Base-by-base conservation (phyloP, 2,329 filamentous ascomycete genomes). In the Alternaria burnsii region DNA sequence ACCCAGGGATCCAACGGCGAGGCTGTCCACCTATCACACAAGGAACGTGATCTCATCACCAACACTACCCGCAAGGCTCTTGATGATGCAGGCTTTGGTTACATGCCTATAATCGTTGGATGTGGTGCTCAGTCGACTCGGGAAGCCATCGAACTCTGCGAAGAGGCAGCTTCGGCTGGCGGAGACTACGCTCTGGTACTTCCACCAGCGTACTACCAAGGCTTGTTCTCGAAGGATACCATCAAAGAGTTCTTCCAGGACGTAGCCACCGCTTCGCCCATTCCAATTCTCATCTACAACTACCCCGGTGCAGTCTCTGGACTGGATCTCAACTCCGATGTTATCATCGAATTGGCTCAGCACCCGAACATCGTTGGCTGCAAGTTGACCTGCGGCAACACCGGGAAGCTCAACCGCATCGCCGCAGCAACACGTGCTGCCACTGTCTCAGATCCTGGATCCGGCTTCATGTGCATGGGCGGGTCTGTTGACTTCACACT, bases 1-100 rank as follows among this genome's bases (percentile, higher is more conserved):
- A 91, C 89, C 11, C 91, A 93, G 76, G 91, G 91, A 47, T 92
- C 89, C 73, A 94, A 94, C 73, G 91, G 91, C 70, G 92, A 95
- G 81, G 91, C 92, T 8, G 91, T 93, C 12, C 91, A 93, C 73
- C 84, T 94, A 34, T 88, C 88, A 43, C 89, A 89, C 69, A 82
- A 85, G 24, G 91, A 94, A 80, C 87, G 91, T 60, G 85, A 86
- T 48, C 80, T 87, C 52, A 87, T 94, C 69, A 93, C 90, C 7
- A 81, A 82, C 52, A 87, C 89, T 34, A 93, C 91, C 2, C 88
- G 91, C 41, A 84, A 86, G 62, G 90, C 90, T 14, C 83, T 94
- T 44, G 86, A 92, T 73, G 82, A 84, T 11, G 86, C 87, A 32
- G 90, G 90, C 2, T 92, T 86, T 78, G 73, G 82, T 1, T 80